A percentile compares a stretch with the other conserved stretches of the same genome.
phyloP scores from a whole-genome alignment of 345 rosid species.

The Eucalyptus marginata region DNA sequence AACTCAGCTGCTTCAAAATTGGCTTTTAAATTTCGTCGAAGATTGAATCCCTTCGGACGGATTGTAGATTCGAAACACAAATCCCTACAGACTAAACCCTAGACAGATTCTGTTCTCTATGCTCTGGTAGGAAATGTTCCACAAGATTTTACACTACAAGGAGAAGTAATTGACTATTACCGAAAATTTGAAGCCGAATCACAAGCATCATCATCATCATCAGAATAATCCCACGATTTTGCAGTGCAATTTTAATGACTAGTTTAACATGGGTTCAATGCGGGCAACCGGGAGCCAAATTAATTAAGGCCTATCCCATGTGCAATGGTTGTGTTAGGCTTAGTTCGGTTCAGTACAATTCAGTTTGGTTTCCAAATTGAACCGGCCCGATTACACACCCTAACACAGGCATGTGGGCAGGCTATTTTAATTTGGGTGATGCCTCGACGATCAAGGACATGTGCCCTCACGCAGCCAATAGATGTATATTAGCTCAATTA shows the following conservation, averaged over 20 bases:
- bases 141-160: background rate
- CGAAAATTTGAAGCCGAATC: background rate
- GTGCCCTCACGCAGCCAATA: background rate
- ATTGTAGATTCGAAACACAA: background rate
- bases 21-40: background rate
- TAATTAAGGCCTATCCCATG: background rate
- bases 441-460: too few species aligned
- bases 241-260: accelerated
- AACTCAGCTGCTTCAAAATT: background rate
- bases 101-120: background rate
- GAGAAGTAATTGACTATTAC: background rate
- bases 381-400: background rate
- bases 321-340: background rate
- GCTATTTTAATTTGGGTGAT: background rate
- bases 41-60: background rate
- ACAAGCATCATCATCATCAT: background rate
- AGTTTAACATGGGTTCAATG: background rate
- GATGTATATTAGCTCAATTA: background rate
- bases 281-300: background rate
- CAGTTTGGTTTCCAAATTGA: background rate
- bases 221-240: background rate
- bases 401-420: background rate
- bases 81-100: background rate
- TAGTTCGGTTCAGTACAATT: background rate
- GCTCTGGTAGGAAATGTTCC: background rate